These are phyloP conservation scores for Dactylellina cionopaga DNA, from an alignment of 2,329 filamentous ascomycete genomes.

Conservation along the genomic window DNA sequence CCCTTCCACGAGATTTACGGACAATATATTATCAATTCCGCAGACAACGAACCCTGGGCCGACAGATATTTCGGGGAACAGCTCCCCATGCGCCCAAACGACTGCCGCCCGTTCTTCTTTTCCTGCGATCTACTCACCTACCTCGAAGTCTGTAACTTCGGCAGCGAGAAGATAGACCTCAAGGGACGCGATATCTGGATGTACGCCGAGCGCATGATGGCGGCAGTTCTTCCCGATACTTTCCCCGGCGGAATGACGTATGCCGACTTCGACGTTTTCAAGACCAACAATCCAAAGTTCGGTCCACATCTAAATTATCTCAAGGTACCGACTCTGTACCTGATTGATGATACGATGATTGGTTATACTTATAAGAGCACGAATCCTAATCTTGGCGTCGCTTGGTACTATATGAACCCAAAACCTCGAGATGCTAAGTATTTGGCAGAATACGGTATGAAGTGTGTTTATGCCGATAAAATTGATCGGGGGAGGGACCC, in stretches of 20 bases:
- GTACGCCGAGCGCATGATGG: not conserved
- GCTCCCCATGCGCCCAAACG: not conserved
- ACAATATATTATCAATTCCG: too few relatives aligned
- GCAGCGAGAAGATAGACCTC: not conserved
- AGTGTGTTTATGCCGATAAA: not conserved
- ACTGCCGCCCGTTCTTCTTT: conserved; percentile 16
- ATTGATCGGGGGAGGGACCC: too few relatives aligned
- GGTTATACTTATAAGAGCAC: conserved; percentile 11
- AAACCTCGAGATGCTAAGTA: not conserved
- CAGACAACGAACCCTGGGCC: too few relatives aligned
- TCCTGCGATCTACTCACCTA: conserved; percentile 15
- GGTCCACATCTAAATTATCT: not conserved
- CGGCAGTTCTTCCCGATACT: not conserved
- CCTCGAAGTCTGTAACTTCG: conserved; percentile 33
- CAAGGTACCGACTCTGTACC: not conserved
- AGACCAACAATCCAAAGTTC: not conserved
- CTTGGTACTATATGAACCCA: conserved; percentile 13
- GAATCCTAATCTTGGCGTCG: not conserved
- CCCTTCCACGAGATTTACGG: not conserved
- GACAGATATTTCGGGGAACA: too few relatives aligned
- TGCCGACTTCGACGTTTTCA: not conserved
- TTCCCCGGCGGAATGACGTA: not conserved
- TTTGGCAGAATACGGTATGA: not conserved
- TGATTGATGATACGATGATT: not conserved
- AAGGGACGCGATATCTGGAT: not conserved